Base-by-base conservation (phyloP, 1,284 basidiomycete species). In the Moesziomyces globuligerus region DNA sequence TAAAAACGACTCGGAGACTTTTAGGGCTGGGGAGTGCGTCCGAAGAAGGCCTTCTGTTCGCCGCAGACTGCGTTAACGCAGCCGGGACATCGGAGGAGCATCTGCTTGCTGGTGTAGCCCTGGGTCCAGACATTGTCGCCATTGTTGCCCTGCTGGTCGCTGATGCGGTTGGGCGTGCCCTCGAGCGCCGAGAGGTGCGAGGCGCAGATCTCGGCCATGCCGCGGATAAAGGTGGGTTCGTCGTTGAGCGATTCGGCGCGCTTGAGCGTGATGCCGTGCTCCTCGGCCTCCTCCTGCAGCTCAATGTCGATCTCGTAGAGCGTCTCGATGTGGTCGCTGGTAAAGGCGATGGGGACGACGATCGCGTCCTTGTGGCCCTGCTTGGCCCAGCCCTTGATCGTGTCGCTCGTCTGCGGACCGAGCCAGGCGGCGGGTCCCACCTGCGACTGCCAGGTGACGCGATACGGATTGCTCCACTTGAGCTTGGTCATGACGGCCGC, bases 401-500 rank as follows among this genome's bases (percentile, higher is more conserved):
- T 91, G 55, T 93, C 92, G 34, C 88, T 87, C 0, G 96, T 99
- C 84, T 98, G 94, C 84, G 93, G 93, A 1, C 96, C 96, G 87
- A 98, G 92, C 96, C 96, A 98, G 24, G 94, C 92, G 36, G 90
- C 91, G 3, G 96, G 96, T 2, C 96, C 96, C 38, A 99, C 96
- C 83, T 98, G 92, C 18, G 91, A 93, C 85, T 99, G 96, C 96
- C 96, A 99, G 3, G 95, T 93, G 47, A 98, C 87, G 24, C 96
- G 90, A 84, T 91, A 98, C 0, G 80, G 80, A 61, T 82, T 81
- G 49, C 58, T 59, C 76, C 77, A 80, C 29, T 80, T 79, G 41
- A 82, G 68, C 26, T 61, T 48, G 8, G 67, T 72, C 80, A 82
- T 82, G 39, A 81, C 79, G 1, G 67, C 74, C 21, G 74, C 66